These are phyloP conservation scores for Boletus subcaerulescens DNA, from an alignment of 768 basidiomycete species.

Conservation along the genomic window DNA sequence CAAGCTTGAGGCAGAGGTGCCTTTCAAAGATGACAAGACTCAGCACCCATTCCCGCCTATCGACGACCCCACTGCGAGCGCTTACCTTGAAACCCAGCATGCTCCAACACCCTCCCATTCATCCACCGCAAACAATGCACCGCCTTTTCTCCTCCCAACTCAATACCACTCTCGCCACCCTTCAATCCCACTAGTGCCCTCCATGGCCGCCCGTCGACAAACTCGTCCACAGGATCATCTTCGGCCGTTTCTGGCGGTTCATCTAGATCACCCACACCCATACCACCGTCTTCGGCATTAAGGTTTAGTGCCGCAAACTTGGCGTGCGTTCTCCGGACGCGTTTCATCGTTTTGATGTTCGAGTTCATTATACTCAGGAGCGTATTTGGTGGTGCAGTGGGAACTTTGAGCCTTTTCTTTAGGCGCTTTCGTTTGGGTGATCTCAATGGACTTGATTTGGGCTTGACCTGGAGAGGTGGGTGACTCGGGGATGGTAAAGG, in stretches of 20 bases:
- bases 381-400: conserved; percentile 37
- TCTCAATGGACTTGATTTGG: conserved; percentile 7
- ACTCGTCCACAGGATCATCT: conserved; percentile 27
- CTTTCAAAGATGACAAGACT: conserved; percentile 36
- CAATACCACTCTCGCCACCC: conserved; percentile 32
- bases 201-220: conserved; percentile 65
- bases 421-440: conserved; percentile 23
- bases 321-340: conserved; percentile 68
- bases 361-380: conserved; percentile 70
- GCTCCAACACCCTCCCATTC: conserved; percentile 77
- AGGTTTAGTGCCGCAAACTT: conserved; percentile 60
- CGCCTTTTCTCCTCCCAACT: conserved; percentile 60
- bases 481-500: conserved; percentile 15
- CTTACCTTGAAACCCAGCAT: conserved; percentile 89
- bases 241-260: conserved; percentile 33
- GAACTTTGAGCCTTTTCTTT: conserved; percentile 18
- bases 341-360: conserved; percentile 73
- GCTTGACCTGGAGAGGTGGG: conserved; percentile 10
- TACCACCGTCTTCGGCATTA: conserved; percentile 34
- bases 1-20: conserved; percentile 70
- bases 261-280: conserved; percentile 30
- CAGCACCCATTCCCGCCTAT: neutral
- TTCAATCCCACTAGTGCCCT: conserved; percentile 23
- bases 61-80: conserved; percentile 1
- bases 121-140: conserved; percentile 69